Evolutionary conservation across 352 stramenopile genomes (phyloP), one percentile per base, ranked within the genome.

Genomic region (Globisporangium viniferum): DNA sequence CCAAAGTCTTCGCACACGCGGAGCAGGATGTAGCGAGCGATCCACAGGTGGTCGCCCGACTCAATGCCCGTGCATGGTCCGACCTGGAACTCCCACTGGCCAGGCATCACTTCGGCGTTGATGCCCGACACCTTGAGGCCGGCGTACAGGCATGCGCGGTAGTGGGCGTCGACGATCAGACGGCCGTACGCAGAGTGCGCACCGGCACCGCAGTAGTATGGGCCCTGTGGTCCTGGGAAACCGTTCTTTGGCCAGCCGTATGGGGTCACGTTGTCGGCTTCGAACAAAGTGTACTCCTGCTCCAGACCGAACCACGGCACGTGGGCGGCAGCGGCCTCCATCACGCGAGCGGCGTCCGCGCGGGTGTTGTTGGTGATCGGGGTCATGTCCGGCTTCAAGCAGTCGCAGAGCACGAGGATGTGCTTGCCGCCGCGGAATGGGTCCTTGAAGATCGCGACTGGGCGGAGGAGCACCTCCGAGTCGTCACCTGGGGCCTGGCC

Each of bases 51-150:
- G 82, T 99, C 97, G 62, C 95, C 97, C 56, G 95, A 90, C 58
- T 98, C 93, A 66, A 99, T 99, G 77, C 97, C 96, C 56, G 94
- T 89, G 80, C 93, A 99, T 41, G 97, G 97, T 73, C 97, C 97
- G 64, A 99, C 95, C 86, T 99, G 95, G 87, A 98, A 99, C 86
- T 99, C 96, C 87, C 97, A 98, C 79, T 98, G 94, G 69, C 94
- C 94, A 66, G 97, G 97, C 95, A 99, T 99, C 72, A 99, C 97
- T 81, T 99, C 97, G 71, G 94, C 97, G 80, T 99, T 99, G 69
- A 97, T 98, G 70, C 97, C 97, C 49, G 90, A 98, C 74, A 99
- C 92, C 62, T 98, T 93, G 76, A 99, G 89, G 58, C 96, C 95
- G 10, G 96, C 94, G 73, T 97, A 98, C 27, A 99, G 78, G 74